phyloP scores from a whole-genome alignment of 176 grass and related monocot species.

The Rhynchospora breviuscula region DNA sequence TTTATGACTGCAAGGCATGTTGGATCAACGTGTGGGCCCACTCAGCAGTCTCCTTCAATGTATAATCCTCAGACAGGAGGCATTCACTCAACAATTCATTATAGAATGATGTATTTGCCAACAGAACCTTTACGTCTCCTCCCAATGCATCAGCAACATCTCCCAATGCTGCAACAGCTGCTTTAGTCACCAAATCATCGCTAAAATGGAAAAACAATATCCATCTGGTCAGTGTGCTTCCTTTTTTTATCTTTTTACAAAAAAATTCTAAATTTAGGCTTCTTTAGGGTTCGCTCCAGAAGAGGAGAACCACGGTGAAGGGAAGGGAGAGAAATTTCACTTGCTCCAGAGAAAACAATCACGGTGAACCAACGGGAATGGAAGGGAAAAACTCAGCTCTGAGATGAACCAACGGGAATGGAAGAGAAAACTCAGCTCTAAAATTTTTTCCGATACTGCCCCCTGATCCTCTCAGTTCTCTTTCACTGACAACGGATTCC shows the following conservation, averaged over 20 bases:
- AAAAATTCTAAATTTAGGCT: neutral
- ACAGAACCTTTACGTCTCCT: constrained; percentile 47
- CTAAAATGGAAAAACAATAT: constrained; percentile 25
- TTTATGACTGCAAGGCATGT: constrained; percentile 50
- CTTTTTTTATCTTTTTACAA: neutral
- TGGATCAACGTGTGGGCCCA: constrained; percentile 73
- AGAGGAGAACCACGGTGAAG: too few species aligned
- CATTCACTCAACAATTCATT: constrained; percentile 68
- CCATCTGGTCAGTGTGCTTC: constrained; percentile 1
- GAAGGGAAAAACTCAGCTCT: too few species aligned
- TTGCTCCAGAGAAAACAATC: too few species aligned
- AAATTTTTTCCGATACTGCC: too few species aligned
- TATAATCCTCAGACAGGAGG: constrained; percentile 47
- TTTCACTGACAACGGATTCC: too few species aligned
- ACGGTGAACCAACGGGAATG: too few species aligned
- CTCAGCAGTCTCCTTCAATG: constrained; percentile 49
- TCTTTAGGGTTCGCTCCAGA: too few species aligned
- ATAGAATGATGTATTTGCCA: constrained; percentile 54
- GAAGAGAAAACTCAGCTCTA: too few species aligned
- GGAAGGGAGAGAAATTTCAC: too few species aligned
- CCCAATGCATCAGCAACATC: constrained; percentile 74
- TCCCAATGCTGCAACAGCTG: constrained; percentile 68
- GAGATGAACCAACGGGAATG: too few species aligned
- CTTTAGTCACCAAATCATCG: constrained; percentile 80
- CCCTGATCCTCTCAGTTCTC: too few species aligned